phyloP scores from a whole-genome alignment of 805 yeast genomes.

The Yarrowia deformans region DNA sequence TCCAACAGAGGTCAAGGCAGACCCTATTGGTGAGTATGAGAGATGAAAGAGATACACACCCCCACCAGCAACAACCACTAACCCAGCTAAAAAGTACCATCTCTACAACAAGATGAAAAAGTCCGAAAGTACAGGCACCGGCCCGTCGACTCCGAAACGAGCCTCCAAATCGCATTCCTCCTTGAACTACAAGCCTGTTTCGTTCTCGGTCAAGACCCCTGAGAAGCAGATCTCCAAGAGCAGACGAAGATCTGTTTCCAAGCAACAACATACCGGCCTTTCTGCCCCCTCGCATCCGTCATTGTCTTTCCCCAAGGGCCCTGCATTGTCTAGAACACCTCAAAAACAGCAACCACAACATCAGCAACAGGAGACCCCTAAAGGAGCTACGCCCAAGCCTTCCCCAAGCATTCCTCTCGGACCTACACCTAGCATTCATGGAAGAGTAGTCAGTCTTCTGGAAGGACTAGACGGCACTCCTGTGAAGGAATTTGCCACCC shows the following conservation, averaged over 20 bases:
- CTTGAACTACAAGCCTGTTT: slow-evolving; percentile 14
- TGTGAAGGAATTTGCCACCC: slow-evolving; percentile 6
- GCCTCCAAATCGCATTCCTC: slow-evolving; percentile 1
- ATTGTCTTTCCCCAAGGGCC: background rate
- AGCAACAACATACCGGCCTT: background rate
- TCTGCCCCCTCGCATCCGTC: background rate
- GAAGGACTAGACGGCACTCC: slow-evolving; percentile 54
- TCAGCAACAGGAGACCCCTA: slow-evolving; percentile 1
- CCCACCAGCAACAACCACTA: background rate
- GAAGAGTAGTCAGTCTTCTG: slow-evolving; percentile 75
- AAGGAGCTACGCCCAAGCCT: slow-evolving; percentile 19
- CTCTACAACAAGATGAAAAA: slow-evolving; percentile 22
- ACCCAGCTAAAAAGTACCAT: slow-evolving; percentile 31
- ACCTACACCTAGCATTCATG: slow-evolving; percentile 87
- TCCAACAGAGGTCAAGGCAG: slow-evolving; percentile 56
- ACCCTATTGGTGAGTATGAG: slow-evolving; percentile 45
- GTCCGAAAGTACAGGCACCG: background rate
- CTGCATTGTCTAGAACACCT: background rate
- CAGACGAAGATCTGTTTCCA: slow-evolving; percentile 14
- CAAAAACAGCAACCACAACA: slow-evolving; percentile 1
- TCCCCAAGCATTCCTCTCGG: slow-evolving; percentile 59
- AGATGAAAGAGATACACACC: background rate
- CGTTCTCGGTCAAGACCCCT: slow-evolving; percentile 12
- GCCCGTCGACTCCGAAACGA: background rate
- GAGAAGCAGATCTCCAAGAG: background rate